Evolutionary conservation across 1,139 yeast species (phyloP).

Genomic region (Scheffersomyces segobiensis): DNA sequence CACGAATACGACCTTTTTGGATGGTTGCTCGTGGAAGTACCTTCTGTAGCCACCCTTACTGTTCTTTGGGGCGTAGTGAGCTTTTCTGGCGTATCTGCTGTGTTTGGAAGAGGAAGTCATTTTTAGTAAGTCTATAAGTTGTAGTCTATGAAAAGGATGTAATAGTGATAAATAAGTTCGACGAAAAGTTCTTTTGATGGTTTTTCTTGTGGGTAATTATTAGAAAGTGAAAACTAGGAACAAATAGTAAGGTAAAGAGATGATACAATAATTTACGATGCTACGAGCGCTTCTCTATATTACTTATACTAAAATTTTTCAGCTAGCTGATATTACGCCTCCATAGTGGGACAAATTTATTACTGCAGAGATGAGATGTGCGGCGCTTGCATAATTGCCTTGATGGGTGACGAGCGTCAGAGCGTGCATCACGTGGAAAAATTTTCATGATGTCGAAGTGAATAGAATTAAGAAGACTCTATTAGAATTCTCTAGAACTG

Average conservation of each 20-base stretch:
- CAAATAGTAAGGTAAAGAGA: not conserved
- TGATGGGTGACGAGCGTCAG: not conserved
- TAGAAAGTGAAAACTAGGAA: not conserved
- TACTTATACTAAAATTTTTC: constrained; percentile 10
- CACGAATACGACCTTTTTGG: constrained; percentile 34
- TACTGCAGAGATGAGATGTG: constrained; percentile 1
- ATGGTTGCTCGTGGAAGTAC: constrained; percentile 37
- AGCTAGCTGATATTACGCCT: not conserved
- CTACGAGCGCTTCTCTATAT: not conserved
- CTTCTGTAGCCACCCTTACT: constrained; percentile 26
- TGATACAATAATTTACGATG: not conserved
- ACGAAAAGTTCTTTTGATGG: not conserved
- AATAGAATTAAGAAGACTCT: not conserved
- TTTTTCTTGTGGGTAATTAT: not conserved
- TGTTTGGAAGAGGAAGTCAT: constrained; percentile 11
- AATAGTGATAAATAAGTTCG: not conserved
- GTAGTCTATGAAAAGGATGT: not conserved
- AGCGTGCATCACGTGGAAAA: not conserved
- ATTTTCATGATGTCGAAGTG: not conserved
- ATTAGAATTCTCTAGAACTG: not conserved
- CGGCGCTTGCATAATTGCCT: not conserved
- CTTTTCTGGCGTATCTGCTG: constrained; percentile 10
- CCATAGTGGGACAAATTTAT: not conserved
- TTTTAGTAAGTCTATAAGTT: not conserved
- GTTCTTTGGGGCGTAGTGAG: constrained; percentile 16